Base-by-base conservation (phyloP, 1,139 yeast genomes). In the Hansenula sp. region DNA sequence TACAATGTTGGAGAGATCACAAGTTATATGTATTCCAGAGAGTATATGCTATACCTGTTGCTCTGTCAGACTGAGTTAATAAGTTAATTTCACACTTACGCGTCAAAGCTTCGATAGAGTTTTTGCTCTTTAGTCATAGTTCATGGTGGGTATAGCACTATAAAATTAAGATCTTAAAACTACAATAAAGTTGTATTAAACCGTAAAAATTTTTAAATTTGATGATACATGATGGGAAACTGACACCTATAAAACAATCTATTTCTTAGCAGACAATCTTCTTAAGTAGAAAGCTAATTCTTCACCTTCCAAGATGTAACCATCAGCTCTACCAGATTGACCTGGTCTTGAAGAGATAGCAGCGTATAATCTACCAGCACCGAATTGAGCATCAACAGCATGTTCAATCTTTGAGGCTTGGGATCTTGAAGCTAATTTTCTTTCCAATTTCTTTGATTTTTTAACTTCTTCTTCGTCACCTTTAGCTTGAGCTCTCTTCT, bases 221-320 rank as follows among this genome's bases (percentile, higher is more conserved):
- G 53, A 50, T 52, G 52, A 48, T 47, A 50, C 56, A 53, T 50
- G 54, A 49, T 14, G 17, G 24, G 12, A 34, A 28, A 35, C n/a
- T n/a, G n/a, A n/a, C n/a, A n/a, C 34, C 37, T 34, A 37, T 32
- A 39, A 41, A 47, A 44, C 46, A 42, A 47, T 66, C 82, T 89
- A 90, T 84, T 92, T 92, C 94, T 90, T 92, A 73, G 97, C 92
- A 71, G 96, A 82, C 78, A 92, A 81, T 88, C 96, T 90, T 84
- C 95, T 89, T 74, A 92, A 84, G 96, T 92, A 92, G 95, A 92
- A 92, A 73, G 97, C 97, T 75, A 92, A 88, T 80, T 92, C 98
- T 74, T 94, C 99, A 77, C 98, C 98, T 82, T 92, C 99, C 74
- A 94, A 87, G 77, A 92, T 84, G 95, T 94, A 92, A 77, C 99